phyloP scores from a whole-genome alignment of 345 rosid genomes.

The Brassica napus region Da-Ae NC_063440.1:14870001-14870500 shows the following conservation, averaged over 20 bases:
- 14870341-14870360: conserved; percentile 99
- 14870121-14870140: conserved; percentile 95
- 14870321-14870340: conserved; percentile 31
- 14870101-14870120: conserved; percentile 99
- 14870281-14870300: not conserved
- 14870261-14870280: not conserved
- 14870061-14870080: conserved; percentile 70
- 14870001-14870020: not conserved
- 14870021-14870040: not conserved
- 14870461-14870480: conserved; percentile 2
- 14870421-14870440: not conserved
- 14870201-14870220: conserved; percentile 94
- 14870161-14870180: conserved; percentile 80
- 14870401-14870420: conserved; percentile 67
- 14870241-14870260: not conserved
- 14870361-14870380: conserved; percentile 64
- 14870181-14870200: conserved; percentile 80
- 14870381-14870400: conserved; percentile 66
- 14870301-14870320: not conserved
- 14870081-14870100: conserved; percentile 85
- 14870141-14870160: conserved; percentile 97
- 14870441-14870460: conserved; percentile 15
- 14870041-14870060: not conserved
- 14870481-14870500: not conserved
- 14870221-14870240: conserved; percentile 48